phyloP scores from a whole-genome alignment of 148 eudicot genomes.

The Nepenthes mirabilis region DNA sequence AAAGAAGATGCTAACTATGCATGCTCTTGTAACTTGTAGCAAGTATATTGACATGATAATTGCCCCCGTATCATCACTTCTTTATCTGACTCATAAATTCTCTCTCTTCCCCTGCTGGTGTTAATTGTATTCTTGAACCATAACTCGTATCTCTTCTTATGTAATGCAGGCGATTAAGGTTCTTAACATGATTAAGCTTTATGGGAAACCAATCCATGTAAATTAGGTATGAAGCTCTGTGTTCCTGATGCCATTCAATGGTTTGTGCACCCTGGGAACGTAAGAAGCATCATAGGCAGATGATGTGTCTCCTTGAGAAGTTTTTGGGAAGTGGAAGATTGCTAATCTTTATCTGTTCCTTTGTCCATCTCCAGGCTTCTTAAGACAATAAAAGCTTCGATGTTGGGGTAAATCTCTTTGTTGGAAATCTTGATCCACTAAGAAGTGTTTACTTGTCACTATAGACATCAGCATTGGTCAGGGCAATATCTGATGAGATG shows the following conservation, averaged over 20 bases:
- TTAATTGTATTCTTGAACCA: neutral
- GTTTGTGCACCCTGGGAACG: too few species aligned
- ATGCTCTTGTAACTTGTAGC: conserved; percentile 15
- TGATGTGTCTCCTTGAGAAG: neutral
- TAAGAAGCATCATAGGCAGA: neutral
- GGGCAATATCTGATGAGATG: too few species aligned
- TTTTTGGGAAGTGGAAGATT: neutral
- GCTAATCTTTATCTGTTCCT: neutral
- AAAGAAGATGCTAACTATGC: conserved; percentile 99
- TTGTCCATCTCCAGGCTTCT: conserved; percentile 49
- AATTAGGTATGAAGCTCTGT: conserved; percentile 43
- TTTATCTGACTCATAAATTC: neutral
- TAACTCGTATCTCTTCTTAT: conserved; percentile 1
- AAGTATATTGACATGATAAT: neutral
- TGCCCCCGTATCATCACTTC: neutral
- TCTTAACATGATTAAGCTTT: conserved; percentile 88
- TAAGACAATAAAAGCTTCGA: conserved; percentile 97
- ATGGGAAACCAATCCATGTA: conserved; percentile 81
- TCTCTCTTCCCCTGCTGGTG: neutral
- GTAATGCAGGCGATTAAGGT: conserved; percentile 81
- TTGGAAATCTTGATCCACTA: conserved; percentile 96
- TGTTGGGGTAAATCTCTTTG: conserved; percentile 96
- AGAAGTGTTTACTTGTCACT: conserved; percentile 9
- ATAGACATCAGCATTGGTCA: too few species aligned
- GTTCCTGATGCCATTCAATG: neutral